Percentiles rank a stretch among this genome's conserved stretches.
phyloP scores from a whole-genome alignment of 164 flowering plant genomes.

The Pachysandra terminalis region DNA sequence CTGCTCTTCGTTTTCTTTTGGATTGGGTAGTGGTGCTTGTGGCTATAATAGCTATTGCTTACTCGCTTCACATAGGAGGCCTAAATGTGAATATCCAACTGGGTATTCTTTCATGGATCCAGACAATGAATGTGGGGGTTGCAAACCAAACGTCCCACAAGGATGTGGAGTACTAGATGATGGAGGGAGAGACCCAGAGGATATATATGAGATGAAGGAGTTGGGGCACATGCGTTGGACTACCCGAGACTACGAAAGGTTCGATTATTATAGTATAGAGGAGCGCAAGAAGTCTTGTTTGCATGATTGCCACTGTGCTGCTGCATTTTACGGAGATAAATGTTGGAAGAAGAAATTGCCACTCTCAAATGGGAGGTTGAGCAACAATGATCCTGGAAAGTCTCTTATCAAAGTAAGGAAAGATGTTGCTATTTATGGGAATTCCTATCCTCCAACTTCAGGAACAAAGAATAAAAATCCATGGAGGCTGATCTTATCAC shows the following conservation, averaged over 20 bases:
- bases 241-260: slow-evolving; percentile 22
- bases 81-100: slow-evolving; percentile 39
- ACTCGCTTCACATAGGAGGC: slow-evolving; percentile 19
- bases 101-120: slow-evolving; percentile 28
- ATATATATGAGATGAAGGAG: slow-evolving; percentile 10
- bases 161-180: slow-evolving; percentile 16
- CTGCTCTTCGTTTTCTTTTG: slow-evolving; percentile 3
- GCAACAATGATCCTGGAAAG: slow-evolving; percentile 6
- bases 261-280: slow-evolving; percentile 10
- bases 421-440: not conserved
- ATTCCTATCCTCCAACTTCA: not conserved
- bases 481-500: slow-evolving; percentile 9
- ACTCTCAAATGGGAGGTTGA: slow-evolving; percentile 27
- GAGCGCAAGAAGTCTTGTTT: slow-evolving; percentile 34
- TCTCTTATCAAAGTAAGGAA: slow-evolving; percentile 31
- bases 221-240: slow-evolving; percentile 34
- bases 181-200: not conserved
- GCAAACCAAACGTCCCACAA: slow-evolving; percentile 26
- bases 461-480: too few relatives aligned
- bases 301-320: slow-evolving; percentile 42
- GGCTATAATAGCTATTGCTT: slow-evolving; percentile 50
- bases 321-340: slow-evolving; percentile 16
- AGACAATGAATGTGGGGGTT: slow-evolving; percentile 22
- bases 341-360: slow-evolving; percentile 45
- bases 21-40: slow-evolving; percentile 39